A percentile compares a stretch with the other conserved stretches of the same genome.
Conservation (phyloP, 257 asterid species). For the Nicotiana knightiana region DNA sequence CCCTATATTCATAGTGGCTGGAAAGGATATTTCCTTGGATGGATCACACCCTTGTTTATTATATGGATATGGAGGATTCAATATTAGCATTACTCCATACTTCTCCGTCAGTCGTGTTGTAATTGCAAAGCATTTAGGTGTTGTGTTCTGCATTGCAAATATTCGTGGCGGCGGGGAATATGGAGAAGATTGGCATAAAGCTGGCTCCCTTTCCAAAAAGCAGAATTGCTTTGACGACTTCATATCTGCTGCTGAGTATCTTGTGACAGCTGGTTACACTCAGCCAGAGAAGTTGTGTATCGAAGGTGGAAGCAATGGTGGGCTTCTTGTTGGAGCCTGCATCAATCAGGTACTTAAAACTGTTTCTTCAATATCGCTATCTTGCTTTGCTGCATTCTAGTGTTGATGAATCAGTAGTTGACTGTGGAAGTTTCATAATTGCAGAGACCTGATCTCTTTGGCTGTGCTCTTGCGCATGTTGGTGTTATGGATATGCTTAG, state of each 20-base stretch:
- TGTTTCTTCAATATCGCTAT: background rate
- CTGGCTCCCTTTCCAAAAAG: slow-evolving; percentile 81
- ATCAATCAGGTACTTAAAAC: slow-evolving; percentile 64
- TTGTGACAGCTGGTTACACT: slow-evolving; percentile 79
- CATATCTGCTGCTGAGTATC: slow-evolving; percentile 79
- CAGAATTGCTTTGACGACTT: slow-evolving; percentile 95
- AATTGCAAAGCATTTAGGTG: slow-evolving; percentile 63
- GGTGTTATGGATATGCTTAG: slow-evolving; percentile 99
- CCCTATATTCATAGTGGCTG: slow-evolving; percentile 78
- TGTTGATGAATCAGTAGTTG: background rate
- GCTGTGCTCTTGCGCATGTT: slow-evolving; percentile 98
- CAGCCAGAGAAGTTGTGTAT: slow-evolving; percentile 75
- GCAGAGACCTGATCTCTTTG: slow-evolving; percentile 97
- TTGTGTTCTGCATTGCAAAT: slow-evolving; percentile 73
- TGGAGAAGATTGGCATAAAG: slow-evolving; percentile 99
- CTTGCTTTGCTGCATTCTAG: background rate
- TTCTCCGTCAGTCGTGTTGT: slow-evolving; percentile 55
- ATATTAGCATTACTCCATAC: slow-evolving; percentile 66
- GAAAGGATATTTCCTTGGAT: slow-evolving; percentile 70
- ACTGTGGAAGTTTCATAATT: slow-evolving; percentile 16
- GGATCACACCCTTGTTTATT: slow-evolving; percentile 90
- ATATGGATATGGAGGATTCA: slow-evolving; percentile 89
- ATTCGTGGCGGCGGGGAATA: slow-evolving; percentile 99
- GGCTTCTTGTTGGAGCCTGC: slow-evolving; percentile 92
- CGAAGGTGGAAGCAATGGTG: slow-evolving; percentile 99